Percentiles rank a stretch among this genome's conserved stretches.
phyloP scores from a whole-genome alignment of 169 alveolate genomes.

The Cytauxzoon felis region DNA sequence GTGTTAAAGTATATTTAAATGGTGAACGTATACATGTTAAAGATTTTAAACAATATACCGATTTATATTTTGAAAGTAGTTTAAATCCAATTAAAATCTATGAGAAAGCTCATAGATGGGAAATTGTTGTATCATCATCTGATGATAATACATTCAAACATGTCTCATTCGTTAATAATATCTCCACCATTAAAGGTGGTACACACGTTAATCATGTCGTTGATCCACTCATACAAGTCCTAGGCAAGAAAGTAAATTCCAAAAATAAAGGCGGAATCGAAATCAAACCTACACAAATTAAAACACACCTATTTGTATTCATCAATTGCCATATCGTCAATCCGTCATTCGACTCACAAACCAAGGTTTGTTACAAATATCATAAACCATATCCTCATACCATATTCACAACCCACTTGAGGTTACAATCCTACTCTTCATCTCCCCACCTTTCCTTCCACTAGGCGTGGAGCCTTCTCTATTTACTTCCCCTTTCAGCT shows the following conservation, averaged over 20 bases:
- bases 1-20: conserved; percentile 90
- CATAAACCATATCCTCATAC: neutral
- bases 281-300: conserved; percentile 89
- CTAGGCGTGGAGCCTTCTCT: no score
- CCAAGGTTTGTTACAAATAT: conserved; percentile 63
- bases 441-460: no score
- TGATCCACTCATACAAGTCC: conserved; percentile 91
- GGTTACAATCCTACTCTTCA: no score
- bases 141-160: conserved; percentile 92
- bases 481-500: no score
- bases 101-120: conserved; percentile 80
- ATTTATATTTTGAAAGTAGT: conserved; percentile 81
- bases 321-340: conserved; percentile 95
- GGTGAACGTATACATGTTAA: conserved; percentile 86
- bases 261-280: conserved; percentile 92
- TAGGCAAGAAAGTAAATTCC: conserved; percentile 86
- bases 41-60: conserved; percentile 90
- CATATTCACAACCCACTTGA: no score
- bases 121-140: conserved; percentile 76
- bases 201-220: conserved; percentile 95
- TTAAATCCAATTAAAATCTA: conserved; percentile 67
- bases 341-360: conserved; percentile 99
- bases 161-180: conserved; percentile 97
- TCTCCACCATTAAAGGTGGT: conserved; percentile 98
- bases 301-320: conserved; percentile 92